Conservation (phyloP, 1,139 yeast genomes). For the Blastobotrys apis region DNA sequence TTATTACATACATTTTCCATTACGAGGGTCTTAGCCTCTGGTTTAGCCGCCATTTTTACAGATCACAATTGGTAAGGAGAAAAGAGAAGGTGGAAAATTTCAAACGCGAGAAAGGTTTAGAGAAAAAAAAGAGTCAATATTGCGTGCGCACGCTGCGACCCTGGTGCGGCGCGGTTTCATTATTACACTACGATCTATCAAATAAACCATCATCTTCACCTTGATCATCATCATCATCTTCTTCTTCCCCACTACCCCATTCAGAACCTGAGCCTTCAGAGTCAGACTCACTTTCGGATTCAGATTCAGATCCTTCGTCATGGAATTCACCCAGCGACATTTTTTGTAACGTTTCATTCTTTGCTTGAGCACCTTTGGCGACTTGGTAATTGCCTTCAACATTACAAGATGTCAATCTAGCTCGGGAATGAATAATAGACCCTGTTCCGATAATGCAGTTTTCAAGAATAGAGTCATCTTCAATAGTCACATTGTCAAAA, state of each 20-base stretch:
- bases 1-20: constrained; percentile 39
- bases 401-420: constrained; percentile 57
- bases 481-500: constrained; percentile 65
- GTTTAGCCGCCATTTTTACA: constrained; percentile 16
- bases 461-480: constrained; percentile 69
- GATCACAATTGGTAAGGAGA: no score
- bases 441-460: constrained; percentile 80
- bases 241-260: constrained; percentile 29
- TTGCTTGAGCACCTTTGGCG: constrained; percentile 52
- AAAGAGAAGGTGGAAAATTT: no score
- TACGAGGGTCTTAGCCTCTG: constrained; percentile 35
- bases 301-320: constrained; percentile 17
- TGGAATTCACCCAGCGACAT: constrained; percentile 34
- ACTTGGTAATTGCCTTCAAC: constrained; percentile 78
- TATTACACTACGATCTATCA: constrained; percentile 31
- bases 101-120: neutral
- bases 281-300: neutral
- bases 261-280: constrained; percentile 20
- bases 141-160: no score
- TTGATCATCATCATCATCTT: constrained; percentile 29
- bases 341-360: constrained; percentile 78
- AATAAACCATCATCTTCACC: constrained; percentile 41
- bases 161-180: neutral
- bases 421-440: constrained; percentile 48
- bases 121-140: neutral